phyloP scores from a whole-genome alignment of 2,329 filamentous ascomycete genomes.

The Colletotrichum lini region DNA sequence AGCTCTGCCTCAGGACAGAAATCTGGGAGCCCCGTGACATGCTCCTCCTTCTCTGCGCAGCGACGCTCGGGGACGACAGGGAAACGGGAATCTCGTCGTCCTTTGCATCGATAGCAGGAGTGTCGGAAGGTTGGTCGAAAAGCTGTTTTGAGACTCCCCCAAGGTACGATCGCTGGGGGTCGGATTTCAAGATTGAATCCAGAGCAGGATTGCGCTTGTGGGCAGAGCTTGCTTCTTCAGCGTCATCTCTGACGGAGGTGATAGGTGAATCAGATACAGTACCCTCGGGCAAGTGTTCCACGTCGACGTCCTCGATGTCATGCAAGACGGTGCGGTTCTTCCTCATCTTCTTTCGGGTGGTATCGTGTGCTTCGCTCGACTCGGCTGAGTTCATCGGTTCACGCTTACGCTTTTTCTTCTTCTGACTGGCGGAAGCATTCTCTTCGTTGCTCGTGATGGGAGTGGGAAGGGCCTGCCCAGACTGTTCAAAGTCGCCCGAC shows the following conservation, averaged over 20 bases:
- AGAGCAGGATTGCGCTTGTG: constrained; percentile 12
- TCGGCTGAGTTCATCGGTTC: not conserved
- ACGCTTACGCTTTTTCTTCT: constrained; percentile 32
- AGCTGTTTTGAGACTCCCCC: constrained; percentile 25
- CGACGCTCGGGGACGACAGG: constrained; percentile 21
- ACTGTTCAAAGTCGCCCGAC: constrained; percentile 3
- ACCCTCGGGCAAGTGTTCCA: constrained; percentile 11
- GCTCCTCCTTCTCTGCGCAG: constrained; percentile 36
- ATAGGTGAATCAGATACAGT: constrained; percentile 20
- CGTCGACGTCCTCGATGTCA: constrained; percentile 26
- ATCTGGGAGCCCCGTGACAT: constrained; percentile 41
- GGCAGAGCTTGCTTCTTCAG: not conserved
- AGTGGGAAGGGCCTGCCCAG: constrained; percentile 6
- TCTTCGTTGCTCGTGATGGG: constrained; percentile 4
- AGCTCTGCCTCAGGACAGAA: constrained; percentile 23
- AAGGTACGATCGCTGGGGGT: constrained; percentile 29
- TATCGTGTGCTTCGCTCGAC: not conserved
- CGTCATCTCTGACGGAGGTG: not conserved
- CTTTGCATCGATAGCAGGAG: not conserved
- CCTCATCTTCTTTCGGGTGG: constrained; percentile 25
- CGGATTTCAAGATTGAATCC: constrained; percentile 10
- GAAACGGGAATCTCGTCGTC: constrained; percentile 6
- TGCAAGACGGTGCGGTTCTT: constrained; percentile 26
- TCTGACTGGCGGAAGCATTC: not conserved
- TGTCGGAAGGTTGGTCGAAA: constrained; percentile 17